Base-by-base conservation (phyloP, 2,329 filamentous ascomycete genomes). In the Colletotrichum sp. region DNA sequence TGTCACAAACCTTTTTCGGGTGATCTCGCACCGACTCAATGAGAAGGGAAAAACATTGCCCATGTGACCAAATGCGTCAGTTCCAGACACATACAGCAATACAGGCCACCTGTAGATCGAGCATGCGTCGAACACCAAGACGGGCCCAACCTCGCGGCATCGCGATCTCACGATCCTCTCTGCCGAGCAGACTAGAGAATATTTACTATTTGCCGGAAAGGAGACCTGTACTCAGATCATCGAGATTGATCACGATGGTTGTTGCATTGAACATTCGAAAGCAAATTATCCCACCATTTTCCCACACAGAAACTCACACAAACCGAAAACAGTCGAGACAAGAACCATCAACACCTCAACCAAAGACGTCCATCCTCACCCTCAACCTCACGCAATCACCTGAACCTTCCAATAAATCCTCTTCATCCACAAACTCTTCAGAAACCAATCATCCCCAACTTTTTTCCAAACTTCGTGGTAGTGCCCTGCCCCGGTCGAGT, bases 381-480 rank as follows among this genome's bases (percentile, higher is more conserved):
- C 21, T n/a, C 39, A 43, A n/a, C 32, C 30, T 24, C 14, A 24
- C 14, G 52, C 28, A 21, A 60, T 36, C 13, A 59, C 60, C 39
- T 66, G 55, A 6, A 64, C 18, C 63, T 74, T 78, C 67, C 64
- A 67, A 43, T 68, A 78, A 13, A 74, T 7, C 73, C 73, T 74
- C 39, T 52, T 61, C 76, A 78, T 76, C 48, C 28, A 70, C 32
- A 72, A 55, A 21, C 67, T 61, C 32, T 68, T 21, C 36, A 78
- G 21, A 34, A 67, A 69, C 73, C 77, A 78, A n/a, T 74, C 76
- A 21, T 64, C 77, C 2, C 67, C 70, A 21, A 72, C 60, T 36
- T 21, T 55, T 8, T 55, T 64, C 76, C 77, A 77, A 0, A 70
- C 76, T 68, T 78, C 77, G 18, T 77, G 52, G 18, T 78, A 78